Evolutionary conservation across 2,329 filamentous ascomycete genomes (phyloP).

Genomic region (Lasiodiplodia theobromae): DNA sequence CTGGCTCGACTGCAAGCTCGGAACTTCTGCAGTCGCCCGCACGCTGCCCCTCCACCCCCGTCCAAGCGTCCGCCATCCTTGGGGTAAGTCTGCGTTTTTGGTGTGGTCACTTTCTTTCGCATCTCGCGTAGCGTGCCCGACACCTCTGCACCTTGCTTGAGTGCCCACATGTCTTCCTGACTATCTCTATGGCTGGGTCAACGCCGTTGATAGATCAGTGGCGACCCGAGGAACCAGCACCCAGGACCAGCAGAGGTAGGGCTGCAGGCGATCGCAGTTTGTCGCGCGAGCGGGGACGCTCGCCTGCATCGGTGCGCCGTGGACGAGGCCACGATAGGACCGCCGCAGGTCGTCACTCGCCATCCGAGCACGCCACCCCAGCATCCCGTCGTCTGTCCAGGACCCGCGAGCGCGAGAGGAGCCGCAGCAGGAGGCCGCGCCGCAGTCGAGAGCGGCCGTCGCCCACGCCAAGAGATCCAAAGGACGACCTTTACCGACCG

Average conservation of each 20-base stretch:
- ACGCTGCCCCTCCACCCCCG: conserved; percentile 8
- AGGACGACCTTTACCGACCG: conserved; percentile 45
- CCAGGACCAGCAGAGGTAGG: conserved; percentile 44
- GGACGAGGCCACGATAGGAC: conserved; percentile 39
- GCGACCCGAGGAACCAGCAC: conserved; percentile 50
- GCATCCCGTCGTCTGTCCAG: conserved; percentile 39
- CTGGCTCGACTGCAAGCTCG: conserved; percentile 24
- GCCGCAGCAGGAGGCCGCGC: conserved; percentile 35
- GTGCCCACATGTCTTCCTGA: conserved; percentile 48
- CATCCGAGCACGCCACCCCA: conserved; percentile 31
- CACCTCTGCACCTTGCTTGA: conserved; percentile 43
- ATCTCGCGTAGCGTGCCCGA: conserved; percentile 39
- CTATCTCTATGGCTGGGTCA: conserved; percentile 53
- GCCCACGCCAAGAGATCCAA: conserved; percentile 37
- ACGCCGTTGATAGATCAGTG: conserved; percentile 53
- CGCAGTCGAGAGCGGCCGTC: conserved; percentile 40
- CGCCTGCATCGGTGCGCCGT: conserved; percentile 44
- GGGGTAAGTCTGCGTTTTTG: conserved; percentile 27
- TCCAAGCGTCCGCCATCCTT: conserved; percentile 21
- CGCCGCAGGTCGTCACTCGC: conserved; percentile 37
- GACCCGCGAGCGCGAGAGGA: conserved; percentile 35
- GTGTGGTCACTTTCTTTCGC: conserved; percentile 30
- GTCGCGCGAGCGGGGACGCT: conserved; percentile 41
- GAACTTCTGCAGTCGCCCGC: conserved; percentile 15
- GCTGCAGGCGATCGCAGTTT: conserved; percentile 40